These are phyloP conservation scores for Biancaea sappan DNA, from an alignment of 306 rosid genomes.

Conservation along the genomic window DNA sequence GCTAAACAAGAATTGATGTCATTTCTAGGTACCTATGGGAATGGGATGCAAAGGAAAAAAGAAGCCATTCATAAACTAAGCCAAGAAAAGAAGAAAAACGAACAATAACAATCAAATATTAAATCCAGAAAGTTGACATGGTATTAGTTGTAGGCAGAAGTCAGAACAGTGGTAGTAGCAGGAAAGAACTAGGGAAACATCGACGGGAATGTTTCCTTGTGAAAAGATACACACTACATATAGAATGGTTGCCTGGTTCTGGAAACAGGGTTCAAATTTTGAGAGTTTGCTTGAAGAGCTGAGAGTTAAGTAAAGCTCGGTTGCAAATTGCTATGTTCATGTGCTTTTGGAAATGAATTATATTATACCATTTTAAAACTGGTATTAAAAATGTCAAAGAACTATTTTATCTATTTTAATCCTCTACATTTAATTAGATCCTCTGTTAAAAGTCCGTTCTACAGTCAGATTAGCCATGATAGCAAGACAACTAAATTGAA, in stretches of 20 bases:
- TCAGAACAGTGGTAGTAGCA: slow-evolving; percentile 6
- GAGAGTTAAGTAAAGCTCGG: slow-evolving; percentile 5
- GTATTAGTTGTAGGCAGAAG: neutral
- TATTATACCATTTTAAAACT: neutral
- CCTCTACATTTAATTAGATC: slow-evolving; percentile 10
- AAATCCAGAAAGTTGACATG: neutral
- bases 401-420: neutral
- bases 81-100: neutral
- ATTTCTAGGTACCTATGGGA: neutral
- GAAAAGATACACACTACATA: neutral
- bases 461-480: neutral
- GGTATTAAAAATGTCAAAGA: neutral
- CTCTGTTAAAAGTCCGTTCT: neutral
- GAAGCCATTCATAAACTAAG: neutral
- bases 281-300: neutral
- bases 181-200: neutral
- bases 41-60: slow-evolving; percentile 1
- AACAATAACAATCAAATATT: slow-evolving; percentile 17
- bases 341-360: neutral
- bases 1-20: neutral
- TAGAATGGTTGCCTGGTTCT: neutral
- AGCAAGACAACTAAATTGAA: neutral
- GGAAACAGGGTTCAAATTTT: slow-evolving; percentile 4
- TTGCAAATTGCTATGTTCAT: slow-evolving; percentile 2
- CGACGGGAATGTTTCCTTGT: neutral